Base-by-base conservation (phyloP, 495 filamentous ascomycete genomes). In the Alectoria sarmentosa region DNA sequence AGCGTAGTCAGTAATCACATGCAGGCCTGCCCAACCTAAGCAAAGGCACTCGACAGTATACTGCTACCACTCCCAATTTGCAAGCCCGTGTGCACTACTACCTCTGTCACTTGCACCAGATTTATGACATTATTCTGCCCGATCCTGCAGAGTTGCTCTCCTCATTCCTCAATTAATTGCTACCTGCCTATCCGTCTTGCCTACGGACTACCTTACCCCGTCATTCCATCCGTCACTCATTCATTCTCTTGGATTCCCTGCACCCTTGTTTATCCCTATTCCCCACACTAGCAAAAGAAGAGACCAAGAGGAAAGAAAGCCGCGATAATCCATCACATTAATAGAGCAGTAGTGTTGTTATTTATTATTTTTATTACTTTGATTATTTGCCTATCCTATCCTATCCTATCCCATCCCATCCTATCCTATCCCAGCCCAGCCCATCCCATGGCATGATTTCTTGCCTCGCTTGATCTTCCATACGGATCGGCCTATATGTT, bases 21-120 rank as follows among this genome's bases (percentile, higher is more conserved):
- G 63, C 63, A 65, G 41, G 57, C 48, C 38, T 65, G 56, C 63
- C 63, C 63, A 65, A 65, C 42, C 63, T 65, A 65, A 34, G 30
- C 46, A 41, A 57, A 49, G 60, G 11, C 13, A 28, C 38, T 15
- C 1, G 28, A 57, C 42, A 46, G 19, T 46, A 46, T 46, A 46
- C 19, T 44, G 41, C 4, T 2, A n/a, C 19, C 2, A 21, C 14
- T n/a, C 2, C 41, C 41, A 21, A 39, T 39, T n/a, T n/a, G 2
- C 15, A 21, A 48, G 23, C 4, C 21, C 23, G 21, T 48, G 44
- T 7, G 9, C 23, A 3, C 5, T 0, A 3, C 23, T 3, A 19
- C 41, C 23, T 48, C 44, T 11, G 10, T 48, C 44, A 26, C 41
- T 44, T 21, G 41, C 41, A 44, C 19, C 41, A 4, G 2, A 2